These are phyloP conservation scores for Globisporangium alternatum DNA, from an alignment of 352 stramenopile species.

Conservation along the genomic window DNA sequence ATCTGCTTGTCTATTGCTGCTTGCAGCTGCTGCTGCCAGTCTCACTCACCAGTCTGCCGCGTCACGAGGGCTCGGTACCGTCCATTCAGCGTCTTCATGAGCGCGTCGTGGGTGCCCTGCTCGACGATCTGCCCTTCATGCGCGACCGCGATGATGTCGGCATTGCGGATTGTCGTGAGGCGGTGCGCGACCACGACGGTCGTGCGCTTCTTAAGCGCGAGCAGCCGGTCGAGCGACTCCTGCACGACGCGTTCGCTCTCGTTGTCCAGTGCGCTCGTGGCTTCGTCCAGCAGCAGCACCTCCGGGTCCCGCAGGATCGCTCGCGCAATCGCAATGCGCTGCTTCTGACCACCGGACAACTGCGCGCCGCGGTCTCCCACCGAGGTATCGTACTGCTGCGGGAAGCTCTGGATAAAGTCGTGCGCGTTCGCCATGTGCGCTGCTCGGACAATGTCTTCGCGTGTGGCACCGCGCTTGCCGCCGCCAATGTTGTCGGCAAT, in stretches of 20 bases:
- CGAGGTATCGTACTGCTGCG: slow-evolving; percentile 81
- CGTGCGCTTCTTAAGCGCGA: slow-evolving; percentile 54
- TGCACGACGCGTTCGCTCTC: slow-evolving; percentile 33
- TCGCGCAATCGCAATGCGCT: slow-evolving; percentile 88
- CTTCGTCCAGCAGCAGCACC: slow-evolving; percentile 91
- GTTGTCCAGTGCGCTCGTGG: slow-evolving; percentile 76
- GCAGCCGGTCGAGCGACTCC: slow-evolving; percentile 42
- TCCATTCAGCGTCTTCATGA: slow-evolving; percentile 25
- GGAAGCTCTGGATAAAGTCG: slow-evolving; percentile 90
- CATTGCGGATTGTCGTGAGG: slow-evolving; percentile 79
- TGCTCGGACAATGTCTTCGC: slow-evolving; percentile 78
- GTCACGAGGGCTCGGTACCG: slow-evolving; percentile 23
- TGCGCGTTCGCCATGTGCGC: slow-evolving; percentile 85
- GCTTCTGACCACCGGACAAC: slow-evolving; percentile 90
- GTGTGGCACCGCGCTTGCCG: slow-evolving; percentile 42
- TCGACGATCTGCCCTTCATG: slow-evolving; percentile 74
- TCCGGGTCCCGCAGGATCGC: slow-evolving; percentile 87
- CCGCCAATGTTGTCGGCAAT: slow-evolving; percentile 60
- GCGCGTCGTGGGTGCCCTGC: slow-evolving; percentile 72
- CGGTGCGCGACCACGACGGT: slow-evolving; percentile 87
- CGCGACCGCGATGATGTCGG: slow-evolving; percentile 88
- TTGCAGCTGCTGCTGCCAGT: not conserved
- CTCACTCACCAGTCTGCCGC: slow-evolving; percentile 15
- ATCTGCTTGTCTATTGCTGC: not conserved
- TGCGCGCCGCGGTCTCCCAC: slow-evolving; percentile 87